A percentile compares a stretch with the other conserved stretches of the same genome.
Evolutionary conservation across 768 basidiomycete species (phyloP).

Genomic region (Suillus hirtellus): DNA sequence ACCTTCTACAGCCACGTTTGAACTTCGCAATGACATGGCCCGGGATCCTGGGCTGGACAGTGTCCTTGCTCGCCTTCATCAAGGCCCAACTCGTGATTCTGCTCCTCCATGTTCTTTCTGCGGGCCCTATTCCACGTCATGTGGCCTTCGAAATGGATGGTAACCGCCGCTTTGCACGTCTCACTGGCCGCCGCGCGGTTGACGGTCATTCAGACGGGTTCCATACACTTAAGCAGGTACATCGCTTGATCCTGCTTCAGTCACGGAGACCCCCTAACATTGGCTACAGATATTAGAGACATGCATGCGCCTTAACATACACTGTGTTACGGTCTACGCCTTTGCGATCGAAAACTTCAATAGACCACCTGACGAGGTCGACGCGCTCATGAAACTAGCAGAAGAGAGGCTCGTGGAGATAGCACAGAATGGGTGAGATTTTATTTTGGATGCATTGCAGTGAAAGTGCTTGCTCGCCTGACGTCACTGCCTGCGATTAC

Average conservation of each 20-base stretch:
- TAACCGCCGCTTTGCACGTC: slow-evolving; percentile 86
- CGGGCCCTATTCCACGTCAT: slow-evolving; percentile 87
- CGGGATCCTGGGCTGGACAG: slow-evolving; percentile 1
- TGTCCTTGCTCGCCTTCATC: slow-evolving; percentile 17
- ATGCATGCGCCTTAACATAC: slow-evolving; percentile 76
- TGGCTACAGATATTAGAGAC: slow-evolving; percentile 73
- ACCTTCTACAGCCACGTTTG: not conserved
- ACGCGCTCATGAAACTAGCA: slow-evolving; percentile 83
- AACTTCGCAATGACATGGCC: not conserved
- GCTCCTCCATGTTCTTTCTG: slow-evolving; percentile 65
- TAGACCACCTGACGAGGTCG: slow-evolving; percentile 81
- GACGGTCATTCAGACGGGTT: slow-evolving; percentile 90
- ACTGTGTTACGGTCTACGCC: slow-evolving; percentile 92
- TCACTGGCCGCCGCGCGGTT: slow-evolving; percentile 58
- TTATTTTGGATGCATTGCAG: not conserved
- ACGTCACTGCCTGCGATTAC: not conserved
- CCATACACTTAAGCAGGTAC: slow-evolving; percentile 71
- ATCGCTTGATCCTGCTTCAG: slow-evolving; percentile 25
- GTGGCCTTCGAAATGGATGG: slow-evolving; percentile 98
- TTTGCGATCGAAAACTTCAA: slow-evolving; percentile 98
- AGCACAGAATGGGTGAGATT: slow-evolving; percentile 72
- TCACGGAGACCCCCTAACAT: not conserved
- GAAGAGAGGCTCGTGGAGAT: slow-evolving; percentile 78
- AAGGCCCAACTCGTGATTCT: slow-evolving; percentile 36
- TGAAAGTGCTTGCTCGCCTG: not conserved